Conservation (phyloP, 495 filamentous ascomycete genomes). For the Bryoglossum gracile region DNA sequence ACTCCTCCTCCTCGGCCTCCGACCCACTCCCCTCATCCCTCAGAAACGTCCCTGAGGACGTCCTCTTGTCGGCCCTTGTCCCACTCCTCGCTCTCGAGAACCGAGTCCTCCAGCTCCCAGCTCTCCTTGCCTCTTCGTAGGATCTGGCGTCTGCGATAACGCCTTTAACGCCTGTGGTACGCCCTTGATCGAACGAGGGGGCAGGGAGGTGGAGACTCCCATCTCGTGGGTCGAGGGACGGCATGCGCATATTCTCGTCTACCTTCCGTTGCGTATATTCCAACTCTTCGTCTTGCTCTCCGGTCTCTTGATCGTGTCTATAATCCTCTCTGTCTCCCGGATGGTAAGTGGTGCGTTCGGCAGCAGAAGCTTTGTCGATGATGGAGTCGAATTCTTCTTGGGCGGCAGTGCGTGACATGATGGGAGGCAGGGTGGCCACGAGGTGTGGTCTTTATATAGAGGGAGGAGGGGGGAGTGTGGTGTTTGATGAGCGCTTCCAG, state of each 20-base stretch:
- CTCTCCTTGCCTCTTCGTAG: conserved; percentile 63
- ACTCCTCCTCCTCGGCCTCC: conserved; percentile 68
- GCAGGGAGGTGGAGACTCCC: conserved; percentile 49
- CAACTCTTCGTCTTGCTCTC: conserved; percentile 51
- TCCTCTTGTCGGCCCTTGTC: conserved; percentile 15
- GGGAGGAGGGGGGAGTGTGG: background rate
- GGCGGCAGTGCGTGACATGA: conserved; percentile 43
- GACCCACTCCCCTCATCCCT: conserved; percentile 40
- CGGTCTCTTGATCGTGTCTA: conserved; percentile 34
- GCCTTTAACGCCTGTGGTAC: conserved; percentile 86
- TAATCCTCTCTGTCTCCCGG: conserved; percentile 49
- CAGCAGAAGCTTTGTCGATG: conserved; percentile 42
- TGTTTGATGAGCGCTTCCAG: conserved; percentile 16
- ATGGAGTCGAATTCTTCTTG: conserved; percentile 82
- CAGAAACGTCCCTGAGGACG: conserved; percentile 13
- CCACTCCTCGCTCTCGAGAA: conserved; percentile 2
- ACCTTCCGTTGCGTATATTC: conserved; percentile 49
- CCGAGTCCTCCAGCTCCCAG: conserved; percentile 7
- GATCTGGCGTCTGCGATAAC: conserved; percentile 93
- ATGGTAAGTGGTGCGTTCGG: conserved; percentile 31
- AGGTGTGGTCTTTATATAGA: conserved; percentile 7
- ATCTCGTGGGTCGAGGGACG: conserved; percentile 40
- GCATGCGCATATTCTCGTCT: conserved; percentile 51
- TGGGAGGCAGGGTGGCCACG: conserved; percentile 31
- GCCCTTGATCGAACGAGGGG: conserved; percentile 63